Percentiles rank a stretch among this genome's conserved stretches.
Conservation (phyloP, 2,329 filamentous ascomycete genomes). For the Pestalotiopsis sp. region DNA sequence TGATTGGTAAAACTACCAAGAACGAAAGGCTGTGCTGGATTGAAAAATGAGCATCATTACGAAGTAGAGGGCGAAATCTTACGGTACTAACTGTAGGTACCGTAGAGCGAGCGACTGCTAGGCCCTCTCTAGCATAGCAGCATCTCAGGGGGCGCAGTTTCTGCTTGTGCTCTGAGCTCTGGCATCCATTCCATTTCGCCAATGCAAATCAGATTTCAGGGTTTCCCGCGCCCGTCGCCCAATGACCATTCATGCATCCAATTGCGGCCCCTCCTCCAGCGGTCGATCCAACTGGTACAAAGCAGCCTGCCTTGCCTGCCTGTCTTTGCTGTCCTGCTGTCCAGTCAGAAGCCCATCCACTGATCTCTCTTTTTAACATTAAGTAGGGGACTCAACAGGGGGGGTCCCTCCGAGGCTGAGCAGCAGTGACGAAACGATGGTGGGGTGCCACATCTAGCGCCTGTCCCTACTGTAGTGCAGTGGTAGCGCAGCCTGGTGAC, state of each 20-base stretch:
- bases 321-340: not conserved
- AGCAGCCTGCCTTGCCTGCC: not conserved
- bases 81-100: no score
- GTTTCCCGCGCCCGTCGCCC: not conserved
- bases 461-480: no score
- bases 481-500: no score
- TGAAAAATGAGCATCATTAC: no score
- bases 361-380: not conserved
- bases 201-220: not conserved
- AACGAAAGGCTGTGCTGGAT: no score
- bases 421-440: not conserved
- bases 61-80: no score
- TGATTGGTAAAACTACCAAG: no score
- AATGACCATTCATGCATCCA: not conserved
- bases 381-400: not conserved
- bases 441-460: not conserved
- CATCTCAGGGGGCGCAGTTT: not conserved
- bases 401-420: not conserved
- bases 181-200: not conserved
- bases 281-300: not conserved
- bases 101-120: no score
- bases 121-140: not conserved
- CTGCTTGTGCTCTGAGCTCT: not conserved
- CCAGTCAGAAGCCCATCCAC: not conserved
- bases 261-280: not conserved